Evolutionary conservation across 805 yeast genomes (phyloP).

Genomic region (Blastobotrys chiropterorum): DNA sequence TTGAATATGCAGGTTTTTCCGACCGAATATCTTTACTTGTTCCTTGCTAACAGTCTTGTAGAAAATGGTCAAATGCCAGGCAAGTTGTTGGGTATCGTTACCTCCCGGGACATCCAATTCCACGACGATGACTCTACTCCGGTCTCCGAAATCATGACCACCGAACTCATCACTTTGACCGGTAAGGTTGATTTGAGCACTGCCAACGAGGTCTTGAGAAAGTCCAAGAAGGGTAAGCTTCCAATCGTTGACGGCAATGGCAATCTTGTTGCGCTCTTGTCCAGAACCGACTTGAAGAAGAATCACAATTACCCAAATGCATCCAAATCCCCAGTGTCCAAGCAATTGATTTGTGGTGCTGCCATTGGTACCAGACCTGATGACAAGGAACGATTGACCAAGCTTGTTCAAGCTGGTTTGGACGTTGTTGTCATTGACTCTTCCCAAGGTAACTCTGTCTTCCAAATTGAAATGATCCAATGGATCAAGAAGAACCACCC

Average conservation of each 20-base stretch:
- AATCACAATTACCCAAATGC: conserved; percentile 91
- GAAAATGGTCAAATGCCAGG: conserved; percentile 84
- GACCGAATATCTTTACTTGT: conserved; percentile 10
- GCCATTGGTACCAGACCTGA: conserved; percentile 92
- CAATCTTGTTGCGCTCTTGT: conserved; percentile 77
- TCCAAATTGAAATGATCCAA: conserved; percentile 89
- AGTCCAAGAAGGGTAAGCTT: conserved; percentile 94
- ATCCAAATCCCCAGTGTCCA: conserved; percentile 84
- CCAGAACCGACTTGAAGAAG: conserved; percentile 96
- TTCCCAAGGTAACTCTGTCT: conserved; percentile 94
- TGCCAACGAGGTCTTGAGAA: conserved; percentile 86
- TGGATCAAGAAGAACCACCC: conserved; percentile 82
- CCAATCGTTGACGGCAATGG: conserved; percentile 81
- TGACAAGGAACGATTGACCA: conserved; percentile 76
- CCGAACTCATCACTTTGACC: conserved; percentile 75
- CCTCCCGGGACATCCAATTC: conserved; percentile 96
- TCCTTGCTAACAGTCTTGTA: conserved; percentile 32
- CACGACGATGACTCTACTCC: conserved; percentile 60
- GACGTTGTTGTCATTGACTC: conserved; percentile 96
- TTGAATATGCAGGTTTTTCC: conserved; percentile 5
- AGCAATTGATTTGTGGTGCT: conserved; percentile 97
- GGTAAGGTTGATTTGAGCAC: conserved; percentile 69
- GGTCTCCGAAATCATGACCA: conserved; percentile 83
- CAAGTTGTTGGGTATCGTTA: conserved; percentile 88
- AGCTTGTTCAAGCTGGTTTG: conserved; percentile 91